phyloP scores from a whole-genome alignment of 1,284 basidiomycete species.

The Inonotus obliquus region DNA sequence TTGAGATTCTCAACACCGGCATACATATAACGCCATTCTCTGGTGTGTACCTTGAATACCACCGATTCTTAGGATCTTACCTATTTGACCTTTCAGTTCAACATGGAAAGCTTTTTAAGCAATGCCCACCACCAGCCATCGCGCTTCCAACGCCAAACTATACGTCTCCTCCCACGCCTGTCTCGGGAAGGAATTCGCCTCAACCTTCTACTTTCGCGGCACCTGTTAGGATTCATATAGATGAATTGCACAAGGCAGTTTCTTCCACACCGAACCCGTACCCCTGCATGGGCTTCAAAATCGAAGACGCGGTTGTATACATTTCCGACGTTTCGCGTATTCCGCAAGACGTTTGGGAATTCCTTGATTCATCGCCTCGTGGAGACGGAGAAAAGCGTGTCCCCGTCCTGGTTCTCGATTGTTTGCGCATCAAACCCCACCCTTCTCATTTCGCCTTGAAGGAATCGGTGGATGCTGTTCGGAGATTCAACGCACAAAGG shows the following conservation, averaged over 20 bases:
- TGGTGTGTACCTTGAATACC: constrained; percentile 37
- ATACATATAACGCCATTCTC: constrained; percentile 62
- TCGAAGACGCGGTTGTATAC: constrained; percentile 60
- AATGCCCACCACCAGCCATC: constrained; percentile 29
- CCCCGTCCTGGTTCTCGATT: constrained; percentile 66
- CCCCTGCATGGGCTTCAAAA: constrained; percentile 69
- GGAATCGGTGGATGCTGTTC: constrained; percentile 49
- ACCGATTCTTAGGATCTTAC: background rate
- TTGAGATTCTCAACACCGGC: constrained; percentile 60
- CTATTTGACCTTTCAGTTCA: constrained; percentile 40
- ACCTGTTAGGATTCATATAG: background rate
- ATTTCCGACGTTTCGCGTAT: constrained; percentile 74
- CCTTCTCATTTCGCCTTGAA: constrained; percentile 70
- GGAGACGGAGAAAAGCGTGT: constrained; percentile 26
- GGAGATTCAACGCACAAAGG: constrained; percentile 47
- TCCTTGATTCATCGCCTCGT: constrained; percentile 35
- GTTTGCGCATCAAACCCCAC: constrained; percentile 55
- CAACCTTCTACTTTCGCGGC: background rate
- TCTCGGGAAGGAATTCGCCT: constrained; percentile 25
- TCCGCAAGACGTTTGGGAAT: constrained; percentile 60
- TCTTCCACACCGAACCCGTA: constrained; percentile 46
- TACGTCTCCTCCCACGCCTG: constrained; percentile 44
- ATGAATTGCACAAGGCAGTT: constrained; percentile 13
- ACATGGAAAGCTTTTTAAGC: constrained; percentile 57
- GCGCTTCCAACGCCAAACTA: constrained; percentile 39